These are phyloP conservation scores for Gastrolobium bilobum DNA, from an alignment of 306 rosid genomes.

Conservation along the genomic window DNA sequence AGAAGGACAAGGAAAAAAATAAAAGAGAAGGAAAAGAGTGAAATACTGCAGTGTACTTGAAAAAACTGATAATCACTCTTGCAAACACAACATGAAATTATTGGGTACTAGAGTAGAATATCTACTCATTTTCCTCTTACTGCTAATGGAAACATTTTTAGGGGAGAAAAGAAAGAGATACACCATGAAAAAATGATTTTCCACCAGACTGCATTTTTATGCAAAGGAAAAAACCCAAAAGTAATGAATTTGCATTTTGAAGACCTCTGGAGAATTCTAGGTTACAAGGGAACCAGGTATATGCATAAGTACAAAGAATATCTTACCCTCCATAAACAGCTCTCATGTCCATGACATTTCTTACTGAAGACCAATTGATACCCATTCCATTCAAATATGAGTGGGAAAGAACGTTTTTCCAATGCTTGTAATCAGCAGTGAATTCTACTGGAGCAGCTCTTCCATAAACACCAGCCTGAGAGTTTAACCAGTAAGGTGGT, in stretches of 20 bases:
- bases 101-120: conserved; percentile 5
- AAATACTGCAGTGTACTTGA: background rate
- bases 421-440: conserved; percentile 70
- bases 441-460: conserved; percentile 71
- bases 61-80: background rate
- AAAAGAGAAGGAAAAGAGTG: conserved; percentile 7
- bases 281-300: conserved; percentile 22
- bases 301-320: conserved; percentile 32
- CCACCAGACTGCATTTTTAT: background rate
- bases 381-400: conserved; percentile 81
- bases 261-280: background rate
- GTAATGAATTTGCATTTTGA: conserved; percentile 6
- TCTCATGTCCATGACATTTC: conserved; percentile 94
- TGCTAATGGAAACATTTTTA: background rate
- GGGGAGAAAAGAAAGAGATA: conserved; percentile 13
- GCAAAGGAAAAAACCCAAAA: background rate
- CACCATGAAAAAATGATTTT: background rate
- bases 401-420: conserved; percentile 73
- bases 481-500: conserved; percentile 83
- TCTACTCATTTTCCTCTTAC: conserved; percentile 23
- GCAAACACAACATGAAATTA: conserved; percentile 21
- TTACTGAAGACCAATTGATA: conserved; percentile 74
- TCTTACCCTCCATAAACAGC: conserved; percentile 92
- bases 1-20: background rate
- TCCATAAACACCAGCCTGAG: conserved; percentile 69